phyloP scores from a whole-genome alignment of 306 rosid genomes.

The Fragaria vesca region DNA sequence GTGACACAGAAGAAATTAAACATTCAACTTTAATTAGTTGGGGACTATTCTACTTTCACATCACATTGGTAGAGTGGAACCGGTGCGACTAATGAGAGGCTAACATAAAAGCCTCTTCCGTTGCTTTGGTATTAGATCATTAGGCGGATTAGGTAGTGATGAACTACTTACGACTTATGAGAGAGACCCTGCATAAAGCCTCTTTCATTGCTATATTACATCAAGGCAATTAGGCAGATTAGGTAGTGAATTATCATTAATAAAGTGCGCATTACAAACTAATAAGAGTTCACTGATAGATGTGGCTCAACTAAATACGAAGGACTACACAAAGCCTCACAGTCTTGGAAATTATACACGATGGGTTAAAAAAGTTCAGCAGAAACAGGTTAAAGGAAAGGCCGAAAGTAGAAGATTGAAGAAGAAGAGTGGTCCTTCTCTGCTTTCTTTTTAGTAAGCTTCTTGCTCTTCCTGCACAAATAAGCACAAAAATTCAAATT shows the following conservation, averaged over 20 bases:
- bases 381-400: conserved; percentile 2
- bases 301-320: background rate
- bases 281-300: background rate
- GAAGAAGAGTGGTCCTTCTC: conserved; percentile 2
- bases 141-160: background rate
- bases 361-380: background rate
- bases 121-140: background rate
- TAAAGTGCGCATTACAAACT: background rate
- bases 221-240: background rate
- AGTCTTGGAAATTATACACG: conserved; percentile 1
- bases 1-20: too few species aligned
- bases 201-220: background rate
- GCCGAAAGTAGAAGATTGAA: background rate
- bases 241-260: background rate
- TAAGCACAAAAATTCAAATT: background rate
- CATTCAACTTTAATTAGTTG: background rate
- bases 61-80: too few species aligned
- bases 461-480: conserved; percentile 46
- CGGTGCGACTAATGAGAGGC: background rate
- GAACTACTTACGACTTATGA: background rate
- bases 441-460: conserved; percentile 35
- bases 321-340: background rate
- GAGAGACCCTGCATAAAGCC: background rate
- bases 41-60: background rate
- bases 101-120: background rate